Evolutionary conservation across 2,329 filamentous ascomycete species (phyloP), one percentile per base, ranked within the genome.

Genomic region (Cordyceps pruinosa): DNA sequence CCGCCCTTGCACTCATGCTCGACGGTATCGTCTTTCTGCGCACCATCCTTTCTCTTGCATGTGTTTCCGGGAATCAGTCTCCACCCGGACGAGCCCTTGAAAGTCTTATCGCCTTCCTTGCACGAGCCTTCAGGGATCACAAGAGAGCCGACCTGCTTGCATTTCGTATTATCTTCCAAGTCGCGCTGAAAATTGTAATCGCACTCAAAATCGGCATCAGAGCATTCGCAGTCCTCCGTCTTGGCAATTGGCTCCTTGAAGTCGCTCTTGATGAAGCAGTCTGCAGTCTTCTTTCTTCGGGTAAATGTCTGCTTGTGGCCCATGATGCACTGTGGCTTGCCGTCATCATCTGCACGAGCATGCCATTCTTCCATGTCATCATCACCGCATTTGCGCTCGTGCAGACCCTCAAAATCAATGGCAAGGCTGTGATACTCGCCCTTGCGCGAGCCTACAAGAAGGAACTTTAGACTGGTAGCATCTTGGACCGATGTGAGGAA

Each of bases 381-480:
- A 39, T 87, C 80, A 54, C 79, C 81, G 73, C 95, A 99, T 59
- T 89, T 89, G 32, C 82, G 79, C 71, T 94, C 87, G 63, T 95
- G 85, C 60, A 97, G 77, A 10, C 83, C 87, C 10, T 84, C 83
- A 65, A 99, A 99, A 69, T 97, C 88, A 58, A 99, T 80, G 28
- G 88, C 81, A 63, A 93, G 84, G 56, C 92, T 77, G 59, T 85
- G 77, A 66, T 81, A 85, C 2, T 74, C 68, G 12, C 78, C 74
- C 21, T 79, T 75, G 52, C 77, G 74, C 25, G 82, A 77, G 66
- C 84, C 92, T 56, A 91, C 78, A 26, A 97, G 77, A 30, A 97
- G 69, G 66, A 99, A 97, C 67, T 95, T 96, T 54, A 95, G 79
- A 65, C 89, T 96, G 3, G 93, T 96, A 2, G 94, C 96, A 67